Evolutionary conservation across 2,329 filamentous ascomycete species (phyloP), one percentile per base, ranked within the genome.

Genomic region (Colletotrichum horii): DNA sequence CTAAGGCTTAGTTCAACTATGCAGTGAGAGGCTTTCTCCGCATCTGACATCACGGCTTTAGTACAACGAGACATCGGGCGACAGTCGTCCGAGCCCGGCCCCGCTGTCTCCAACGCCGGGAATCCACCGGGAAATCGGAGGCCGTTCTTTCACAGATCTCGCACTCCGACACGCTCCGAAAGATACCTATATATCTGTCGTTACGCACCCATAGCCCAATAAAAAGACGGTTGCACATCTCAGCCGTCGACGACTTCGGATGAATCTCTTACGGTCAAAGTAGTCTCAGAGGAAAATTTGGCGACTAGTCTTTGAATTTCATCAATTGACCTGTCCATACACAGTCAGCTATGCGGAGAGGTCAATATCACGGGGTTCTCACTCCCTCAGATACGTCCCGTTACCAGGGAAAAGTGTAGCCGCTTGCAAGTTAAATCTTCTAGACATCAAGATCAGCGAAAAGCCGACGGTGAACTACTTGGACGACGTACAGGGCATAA

Each of bases 81-180:
- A 61, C 28, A 61, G 61, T 64, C 26, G 55, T 58, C 55, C 55
- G 24, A 58, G 24, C 24, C 55, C 55, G 55, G 55, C 55, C 55
- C 55, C 55, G 55, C 55, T 56, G 52, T 56, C 52, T 4, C 24
- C 15, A 58, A 58, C 55, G 55, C 55, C 55, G 55, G 55, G 55
- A 58, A 58, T 28, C 55, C 55, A 28, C 55, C 22, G 55, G 55
- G 85, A 74, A 81, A 52, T 52, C 43, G 43, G 43, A 7, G 38
- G 9, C 38, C 38, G 38, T n/a, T 4, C 38, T n/a, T n/a, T 12
- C 19, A 48, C 4, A 48, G 38, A 48, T 12, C 38, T 48, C 38
- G 38, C 38, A 48, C 38, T 48, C 38, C 38, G 38, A 11, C 38
- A 8, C 38, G 38, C 19, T 12, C 38, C 38, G 19, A 43, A 43